These are phyloP conservation scores for Grosmannia huntii DNA, from an alignment of 2,329 filamentous ascomycete species.

Conservation along the genomic window DNA sequence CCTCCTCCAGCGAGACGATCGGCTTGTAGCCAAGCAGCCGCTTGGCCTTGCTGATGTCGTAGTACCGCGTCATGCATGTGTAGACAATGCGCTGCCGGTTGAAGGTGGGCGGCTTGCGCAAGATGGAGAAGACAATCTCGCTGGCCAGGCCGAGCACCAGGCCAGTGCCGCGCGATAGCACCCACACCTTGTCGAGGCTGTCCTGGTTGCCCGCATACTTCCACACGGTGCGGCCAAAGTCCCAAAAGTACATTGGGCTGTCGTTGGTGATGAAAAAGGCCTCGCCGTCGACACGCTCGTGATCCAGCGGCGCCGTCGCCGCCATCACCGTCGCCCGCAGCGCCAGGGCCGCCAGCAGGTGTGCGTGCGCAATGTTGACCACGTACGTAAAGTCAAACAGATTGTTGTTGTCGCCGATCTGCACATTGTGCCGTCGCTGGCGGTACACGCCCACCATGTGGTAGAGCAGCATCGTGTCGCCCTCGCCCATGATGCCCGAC, in stretches of 20 bases:
- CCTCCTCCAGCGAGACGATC: conserved; percentile 53
- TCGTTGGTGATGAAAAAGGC: conserved; percentile 88
- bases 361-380: conserved; percentile 57
- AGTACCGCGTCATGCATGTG: conserved; percentile 65
- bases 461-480: conserved; percentile 64
- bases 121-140: conserved; percentile 36
- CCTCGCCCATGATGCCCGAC: conserved; percentile 82
- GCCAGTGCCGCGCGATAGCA: conserved; percentile 37
- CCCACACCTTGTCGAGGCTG: conserved; percentile 42
- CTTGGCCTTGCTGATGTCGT: conserved; percentile 65
- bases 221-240: conserved; percentile 74
- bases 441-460: conserved; percentile 61
- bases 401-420: conserved; percentile 61
- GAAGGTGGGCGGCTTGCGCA: conserved; percentile 43
- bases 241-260: conserved; percentile 80
- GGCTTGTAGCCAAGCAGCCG: conserved; percentile 56
- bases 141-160: conserved; percentile 37
- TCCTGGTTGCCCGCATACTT: conserved; percentile 38
- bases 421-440: conserved; percentile 57
- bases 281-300: conserved; percentile 70
- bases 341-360: conserved; percentile 66
- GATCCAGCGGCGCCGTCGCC: conserved; percentile 49
- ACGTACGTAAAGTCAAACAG: conserved; percentile 54
- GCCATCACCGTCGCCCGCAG: conserved; percentile 50
- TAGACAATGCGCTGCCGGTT: conserved; percentile 50